Percentiles rank a stretch among this genome's conserved stretches.
These are phyloP conservation scores for Ophiocordyceps sinensis DNA, from an alignment of 2,329 filamentous ascomycete species.

Conservation along the genomic window DNA sequence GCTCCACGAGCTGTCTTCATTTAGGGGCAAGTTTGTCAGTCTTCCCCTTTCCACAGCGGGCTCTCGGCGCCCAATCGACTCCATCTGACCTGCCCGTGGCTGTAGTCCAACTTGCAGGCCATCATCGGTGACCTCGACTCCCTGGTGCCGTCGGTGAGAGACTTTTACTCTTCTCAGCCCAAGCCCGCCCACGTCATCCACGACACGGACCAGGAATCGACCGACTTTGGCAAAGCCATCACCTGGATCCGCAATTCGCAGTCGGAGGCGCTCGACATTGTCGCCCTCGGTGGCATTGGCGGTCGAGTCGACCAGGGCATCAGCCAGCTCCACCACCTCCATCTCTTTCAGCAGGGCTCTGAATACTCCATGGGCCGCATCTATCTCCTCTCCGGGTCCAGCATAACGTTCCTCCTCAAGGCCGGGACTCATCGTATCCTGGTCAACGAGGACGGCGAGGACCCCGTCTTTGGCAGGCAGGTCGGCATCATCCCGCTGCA, in stretches of 20 bases:
- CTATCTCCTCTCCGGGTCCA: slow-evolving; percentile 70
- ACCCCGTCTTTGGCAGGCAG: slow-evolving; percentile 55
- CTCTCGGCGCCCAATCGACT: background rate
- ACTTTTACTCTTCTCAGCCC: slow-evolving; percentile 48
- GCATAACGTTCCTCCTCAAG: slow-evolving; percentile 69
- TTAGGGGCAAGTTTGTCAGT: slow-evolving; percentile 27
- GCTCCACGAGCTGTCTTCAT: slow-evolving; percentile 36
- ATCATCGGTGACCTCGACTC: slow-evolving; percentile 93
- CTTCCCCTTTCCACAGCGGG: background rate
- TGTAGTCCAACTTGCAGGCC: slow-evolving; percentile 44
- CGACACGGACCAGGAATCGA: slow-evolving; percentile 71
- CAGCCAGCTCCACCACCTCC: slow-evolving; percentile 77
- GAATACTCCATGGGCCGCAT: slow-evolving; percentile 40
- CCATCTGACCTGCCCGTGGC: slow-evolving; percentile 1
- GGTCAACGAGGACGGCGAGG: slow-evolving; percentile 35
- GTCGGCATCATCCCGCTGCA: slow-evolving; percentile 78
- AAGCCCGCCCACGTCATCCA: slow-evolving; percentile 44
- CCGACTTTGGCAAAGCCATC: slow-evolving; percentile 81
- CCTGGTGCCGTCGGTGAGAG: slow-evolving; percentile 42
- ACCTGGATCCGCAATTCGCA: slow-evolving; percentile 35
- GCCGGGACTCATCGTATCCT: slow-evolving; percentile 52
- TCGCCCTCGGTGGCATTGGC: slow-evolving; percentile 72
- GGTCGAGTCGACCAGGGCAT: slow-evolving; percentile 89
- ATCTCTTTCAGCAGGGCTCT: slow-evolving; percentile 40
- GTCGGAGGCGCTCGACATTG: slow-evolving; percentile 39